Evolutionary conservation across 768 basidiomycete genomes (phyloP).

Genomic region (Boletus sp.): DNA sequence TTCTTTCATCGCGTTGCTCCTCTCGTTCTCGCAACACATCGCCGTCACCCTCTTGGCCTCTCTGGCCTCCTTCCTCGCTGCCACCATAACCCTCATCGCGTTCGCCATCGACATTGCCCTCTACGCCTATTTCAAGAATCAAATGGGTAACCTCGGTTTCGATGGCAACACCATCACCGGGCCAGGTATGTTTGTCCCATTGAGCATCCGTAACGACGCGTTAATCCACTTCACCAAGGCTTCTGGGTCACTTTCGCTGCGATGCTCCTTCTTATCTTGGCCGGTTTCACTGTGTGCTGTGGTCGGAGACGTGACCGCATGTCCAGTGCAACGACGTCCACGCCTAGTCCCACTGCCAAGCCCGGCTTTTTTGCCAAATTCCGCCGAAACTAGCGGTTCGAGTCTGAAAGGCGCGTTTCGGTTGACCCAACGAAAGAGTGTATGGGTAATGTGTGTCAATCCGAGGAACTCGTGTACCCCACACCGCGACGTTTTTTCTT

Average conservation of each 20-base stretch:
- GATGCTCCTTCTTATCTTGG: slow-evolving; percentile 61
- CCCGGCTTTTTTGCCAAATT: slow-evolving; percentile 36
- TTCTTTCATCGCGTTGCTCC: slow-evolving; percentile 60
- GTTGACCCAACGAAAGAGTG: not conserved
- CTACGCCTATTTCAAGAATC: slow-evolving; percentile 56
- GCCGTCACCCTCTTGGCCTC: slow-evolving; percentile 43
- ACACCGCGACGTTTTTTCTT: not conserved
- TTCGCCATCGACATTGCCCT: slow-evolving; percentile 79
- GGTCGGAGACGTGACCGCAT: slow-evolving; percentile 59
- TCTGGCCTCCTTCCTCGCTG: slow-evolving; percentile 63
- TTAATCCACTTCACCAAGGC: slow-evolving; percentile 36
- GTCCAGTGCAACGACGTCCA: slow-evolving; percentile 34
- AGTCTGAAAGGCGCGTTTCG: not conserved
- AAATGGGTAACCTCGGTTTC: slow-evolving; percentile 48
- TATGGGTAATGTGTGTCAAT: not conserved
- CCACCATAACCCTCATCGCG: slow-evolving; percentile 64
- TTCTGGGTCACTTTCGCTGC: slow-evolving; percentile 77
- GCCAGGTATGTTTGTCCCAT: slow-evolving; percentile 48
- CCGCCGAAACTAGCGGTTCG: slow-evolving; percentile 33
- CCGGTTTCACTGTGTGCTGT: slow-evolving; percentile 69
- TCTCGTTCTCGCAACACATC: slow-evolving; percentile 60
- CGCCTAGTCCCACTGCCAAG: slow-evolving; percentile 19
- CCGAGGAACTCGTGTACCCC: not conserved
- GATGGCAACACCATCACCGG: slow-evolving; percentile 52
- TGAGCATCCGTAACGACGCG: not conserved